Evolutionary conservation across 192 early-diverging fungal species (phyloP).

Genomic region (Gamsiella multidivaricata): DNA sequence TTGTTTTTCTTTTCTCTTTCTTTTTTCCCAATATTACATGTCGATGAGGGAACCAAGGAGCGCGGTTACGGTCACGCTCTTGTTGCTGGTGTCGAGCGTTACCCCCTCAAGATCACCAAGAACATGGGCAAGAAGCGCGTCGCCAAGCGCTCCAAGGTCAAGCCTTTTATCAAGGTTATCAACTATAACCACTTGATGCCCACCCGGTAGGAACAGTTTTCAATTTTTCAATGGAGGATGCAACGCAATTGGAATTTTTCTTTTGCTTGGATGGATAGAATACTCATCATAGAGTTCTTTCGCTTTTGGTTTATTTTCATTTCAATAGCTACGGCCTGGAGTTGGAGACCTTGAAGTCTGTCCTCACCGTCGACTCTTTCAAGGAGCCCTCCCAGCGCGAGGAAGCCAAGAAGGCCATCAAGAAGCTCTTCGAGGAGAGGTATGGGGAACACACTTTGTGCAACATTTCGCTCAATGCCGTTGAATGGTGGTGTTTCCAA

Average conservation of each 20-base stretch:
- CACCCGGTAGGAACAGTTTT: constrained; percentile 75
- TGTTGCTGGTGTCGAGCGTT: constrained; percentile 97
- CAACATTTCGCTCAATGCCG: no score
- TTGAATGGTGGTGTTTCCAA: background rate
- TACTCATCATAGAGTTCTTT: background rate
- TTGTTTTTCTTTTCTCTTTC: constrained; percentile 7
- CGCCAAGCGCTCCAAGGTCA: constrained; percentile 96
- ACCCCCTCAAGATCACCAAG: constrained; percentile 98
- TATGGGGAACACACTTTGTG: no score
- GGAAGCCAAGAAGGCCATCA: constrained; percentile 93
- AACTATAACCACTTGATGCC: constrained; percentile 99
- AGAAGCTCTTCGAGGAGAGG: constrained; percentile 95
- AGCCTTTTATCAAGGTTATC: constrained; percentile 98
- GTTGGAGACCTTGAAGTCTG: constrained; percentile 92
- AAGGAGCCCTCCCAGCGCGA: constrained; percentile 94
- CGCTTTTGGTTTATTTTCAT: background rate
- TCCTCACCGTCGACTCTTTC: constrained; percentile 87
- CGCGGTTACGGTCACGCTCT: constrained; percentile 98
- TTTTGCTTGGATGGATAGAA: no score
- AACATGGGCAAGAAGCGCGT: constrained; percentile 95
- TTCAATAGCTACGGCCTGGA: constrained; percentile 88
- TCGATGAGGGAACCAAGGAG: constrained; percentile 97
- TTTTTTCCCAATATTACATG: constrained; percentile 55
- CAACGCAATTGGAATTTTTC: no score
- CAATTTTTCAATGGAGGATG: no score